Percentiles rank a stretch among this genome's conserved stretches.
phyloP scores from a whole-genome alignment of 805 yeast genomes.

The Kazachstania kunashirensis region DNA sequence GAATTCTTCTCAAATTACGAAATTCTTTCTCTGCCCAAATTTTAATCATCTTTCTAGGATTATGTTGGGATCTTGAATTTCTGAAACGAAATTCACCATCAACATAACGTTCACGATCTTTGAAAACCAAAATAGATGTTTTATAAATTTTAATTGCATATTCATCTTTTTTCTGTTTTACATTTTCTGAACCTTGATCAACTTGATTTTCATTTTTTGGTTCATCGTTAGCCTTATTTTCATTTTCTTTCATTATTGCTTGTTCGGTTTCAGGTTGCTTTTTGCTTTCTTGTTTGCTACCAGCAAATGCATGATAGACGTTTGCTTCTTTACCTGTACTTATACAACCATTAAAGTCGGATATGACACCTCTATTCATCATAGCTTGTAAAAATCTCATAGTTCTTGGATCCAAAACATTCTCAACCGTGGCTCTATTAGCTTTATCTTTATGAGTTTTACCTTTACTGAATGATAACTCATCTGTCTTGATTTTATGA shows the following conservation, averaged over 20 bases:
- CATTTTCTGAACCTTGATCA: background rate
- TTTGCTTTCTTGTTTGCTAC: constrained; percentile 16
- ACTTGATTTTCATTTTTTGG: background rate
- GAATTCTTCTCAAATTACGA: constrained; percentile 76
- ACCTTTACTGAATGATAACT: constrained; percentile 43
- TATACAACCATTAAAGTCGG: constrained; percentile 85
- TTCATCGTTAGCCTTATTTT: background rate
- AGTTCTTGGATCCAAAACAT: constrained; percentile 92
- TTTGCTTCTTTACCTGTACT: constrained; percentile 99
- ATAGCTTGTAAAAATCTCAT: constrained; percentile 70
- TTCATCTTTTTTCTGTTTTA: constrained; percentile 32
- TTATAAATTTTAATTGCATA: constrained; percentile 90
- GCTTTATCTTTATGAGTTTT: constrained; percentile 70
- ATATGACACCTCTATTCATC: constrained; percentile 72
- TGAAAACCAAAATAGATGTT: constrained; percentile 93
- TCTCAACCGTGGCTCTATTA: constrained; percentile 93
- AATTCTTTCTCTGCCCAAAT: constrained; percentile 99
- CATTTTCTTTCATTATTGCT: constrained; percentile 1
- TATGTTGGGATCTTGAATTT: constrained; percentile 73
- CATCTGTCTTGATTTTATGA: constrained; percentile 55
- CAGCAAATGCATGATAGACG: constrained; percentile 71
- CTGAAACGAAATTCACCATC: constrained; percentile 93
- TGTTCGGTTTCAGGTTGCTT: constrained; percentile 1
- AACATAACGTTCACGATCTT: constrained; percentile 91
- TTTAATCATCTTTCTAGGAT: constrained; percentile 95